A percentile compares a stretch with the other conserved stretches of the same genome.
Conservation (phyloP, 2,329 filamentous ascomycete genomes). For the Coniochaeta pulveracea region DNA sequence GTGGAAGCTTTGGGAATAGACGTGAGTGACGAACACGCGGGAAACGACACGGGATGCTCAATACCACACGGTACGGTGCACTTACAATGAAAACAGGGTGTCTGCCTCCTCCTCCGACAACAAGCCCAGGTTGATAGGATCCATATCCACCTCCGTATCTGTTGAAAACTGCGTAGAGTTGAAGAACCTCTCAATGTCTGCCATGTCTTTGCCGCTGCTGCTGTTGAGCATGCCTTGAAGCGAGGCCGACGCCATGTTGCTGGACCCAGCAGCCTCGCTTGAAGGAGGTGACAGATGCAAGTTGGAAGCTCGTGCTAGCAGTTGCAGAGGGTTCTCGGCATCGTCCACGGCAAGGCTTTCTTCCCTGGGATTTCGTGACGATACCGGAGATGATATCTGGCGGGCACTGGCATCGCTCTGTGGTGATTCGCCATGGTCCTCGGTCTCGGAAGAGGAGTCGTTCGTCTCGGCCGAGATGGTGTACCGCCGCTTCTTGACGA, state of each 20-base stretch:
- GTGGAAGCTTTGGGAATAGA: slow-evolving; percentile 58
- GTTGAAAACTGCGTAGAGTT: slow-evolving; percentile 50
- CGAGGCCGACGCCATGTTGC: slow-evolving; percentile 8
- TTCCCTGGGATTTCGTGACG: slow-evolving; percentile 18
- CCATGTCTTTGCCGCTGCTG: slow-evolving; percentile 19
- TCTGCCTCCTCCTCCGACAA: slow-evolving; percentile 54
- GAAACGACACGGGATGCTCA: background rate
- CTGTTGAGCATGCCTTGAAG: slow-evolving; percentile 18
- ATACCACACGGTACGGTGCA: slow-evolving; percentile 3
- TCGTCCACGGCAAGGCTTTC: slow-evolving; percentile 55
- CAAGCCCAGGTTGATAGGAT: slow-evolving; percentile 60
- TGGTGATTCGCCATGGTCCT: slow-evolving; percentile 15
- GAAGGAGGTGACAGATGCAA: slow-evolving; percentile 40
- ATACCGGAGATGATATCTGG: slow-evolving; percentile 1
- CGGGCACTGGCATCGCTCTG: slow-evolving; percentile 15
- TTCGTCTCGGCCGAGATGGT: slow-evolving; percentile 5
- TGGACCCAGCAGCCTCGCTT: slow-evolving; percentile 10
- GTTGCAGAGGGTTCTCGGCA: slow-evolving; percentile 63
- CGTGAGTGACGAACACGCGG: no score
- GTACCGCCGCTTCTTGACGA: slow-evolving; percentile 8
- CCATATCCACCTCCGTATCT: slow-evolving; percentile 52
- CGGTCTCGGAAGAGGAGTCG: slow-evolving; percentile 15
- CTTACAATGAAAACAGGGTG: slow-evolving; percentile 53
- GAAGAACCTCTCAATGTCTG: slow-evolving; percentile 54
- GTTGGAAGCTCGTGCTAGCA: slow-evolving; percentile 63